A percentile compares a stretch with the other conserved stretches of the same genome.
These are phyloP conservation scores for Suhomyces atakaporum DNA, from an alignment of 1,139 yeast genomes.

Conservation along the genomic window DNA sequence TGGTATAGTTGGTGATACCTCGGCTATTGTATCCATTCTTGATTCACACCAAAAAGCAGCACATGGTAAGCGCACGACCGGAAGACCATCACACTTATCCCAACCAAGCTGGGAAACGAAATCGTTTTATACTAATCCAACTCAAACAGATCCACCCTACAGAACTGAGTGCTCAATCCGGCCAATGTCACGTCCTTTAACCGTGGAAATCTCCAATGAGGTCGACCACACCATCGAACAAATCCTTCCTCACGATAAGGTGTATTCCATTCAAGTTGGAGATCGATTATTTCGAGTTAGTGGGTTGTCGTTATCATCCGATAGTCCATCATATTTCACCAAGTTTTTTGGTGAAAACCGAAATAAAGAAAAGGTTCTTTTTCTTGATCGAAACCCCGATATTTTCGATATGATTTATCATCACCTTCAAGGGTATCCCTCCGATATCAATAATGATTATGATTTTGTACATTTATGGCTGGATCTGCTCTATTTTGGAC, in stretches of 20 bases:
- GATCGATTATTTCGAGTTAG: conserved; percentile 57
- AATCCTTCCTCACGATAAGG: conserved; percentile 63
- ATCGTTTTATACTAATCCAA: too few species aligned
- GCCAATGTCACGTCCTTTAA: conserved; percentile 13
- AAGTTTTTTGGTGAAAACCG: conserved; percentile 40
- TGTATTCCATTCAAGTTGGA: conserved; percentile 77
- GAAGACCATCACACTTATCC: too few species aligned
- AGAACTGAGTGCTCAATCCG: too few species aligned
- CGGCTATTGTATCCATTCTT: too few species aligned
- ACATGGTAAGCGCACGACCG: too few species aligned
- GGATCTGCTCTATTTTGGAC: conserved; percentile 75
- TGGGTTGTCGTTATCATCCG: conserved; percentile 85
- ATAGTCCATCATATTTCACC: conserved; percentile 68
- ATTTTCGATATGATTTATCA: conserved; percentile 65
- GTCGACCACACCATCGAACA: conserved; percentile 56
- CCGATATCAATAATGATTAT: conserved; percentile 57
- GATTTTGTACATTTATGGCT: conserved; percentile 63
- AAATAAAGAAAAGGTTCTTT: conserved; percentile 50
- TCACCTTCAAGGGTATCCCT: conserved; percentile 79
- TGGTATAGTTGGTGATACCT: too few species aligned
- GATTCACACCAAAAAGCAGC: too few species aligned
- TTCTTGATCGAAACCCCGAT: conserved; percentile 74
- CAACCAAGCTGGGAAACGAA: too few species aligned
- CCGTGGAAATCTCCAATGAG: conserved; percentile 24
- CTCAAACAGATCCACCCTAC: too few species aligned